Evolutionary conservation across 2,329 filamentous ascomycete genomes (phyloP), one percentile per base, ranked within the genome.

Genomic region (Corynespora cassiicola): DNA sequence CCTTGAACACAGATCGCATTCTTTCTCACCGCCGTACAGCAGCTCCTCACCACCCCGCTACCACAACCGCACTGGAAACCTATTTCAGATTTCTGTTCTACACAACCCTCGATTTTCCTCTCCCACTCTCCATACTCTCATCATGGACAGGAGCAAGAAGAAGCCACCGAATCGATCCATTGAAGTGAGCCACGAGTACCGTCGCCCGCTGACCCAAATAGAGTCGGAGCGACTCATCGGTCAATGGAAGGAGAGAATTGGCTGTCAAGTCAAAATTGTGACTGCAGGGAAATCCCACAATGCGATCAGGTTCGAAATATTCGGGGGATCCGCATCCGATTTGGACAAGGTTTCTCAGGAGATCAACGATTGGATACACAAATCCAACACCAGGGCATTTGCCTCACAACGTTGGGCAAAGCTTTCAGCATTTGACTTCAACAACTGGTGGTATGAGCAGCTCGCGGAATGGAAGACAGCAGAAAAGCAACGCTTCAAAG

Each of bases 341-440:
- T 31, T 60, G 2, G 56, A 61, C 9, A 48, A 42, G 4, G 59
- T 58, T 6, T 14, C 48, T 6, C 20, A 23, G 27, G 27, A 39
- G 6, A 33, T 66, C 29, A 61, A 66, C 32, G 34, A 58, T 9
- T 67, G 62, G 62, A 61, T 67, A 6, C 41, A 44, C 2, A 48
- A 42, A 10, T 42, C 54, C 5, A 36, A 37, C 10, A 35, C 12
- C 15, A 65, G 56, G 34, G 54, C 51, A 10, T 31, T 36, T 34
- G 45, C 47, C 1, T 52, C 63, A 2, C 36, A 55, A 17, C 47
- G 48, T 5, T 67, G 64, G 64, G 53, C 56, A 1, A 66, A 59
- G 40, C 46, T 33, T 14, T 35, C 42, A 6, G 59, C 61, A 1
- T 65, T 54, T 36, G 41, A 58, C 16, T 7, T 26, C 1, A 36